A percentile compares a stretch with the other conserved stretches of the same genome.
These are phyloP conservation scores for Aquilaria sinensis DNA, from an alignment of 345 rosid species.

Conservation along the genomic window DNA sequence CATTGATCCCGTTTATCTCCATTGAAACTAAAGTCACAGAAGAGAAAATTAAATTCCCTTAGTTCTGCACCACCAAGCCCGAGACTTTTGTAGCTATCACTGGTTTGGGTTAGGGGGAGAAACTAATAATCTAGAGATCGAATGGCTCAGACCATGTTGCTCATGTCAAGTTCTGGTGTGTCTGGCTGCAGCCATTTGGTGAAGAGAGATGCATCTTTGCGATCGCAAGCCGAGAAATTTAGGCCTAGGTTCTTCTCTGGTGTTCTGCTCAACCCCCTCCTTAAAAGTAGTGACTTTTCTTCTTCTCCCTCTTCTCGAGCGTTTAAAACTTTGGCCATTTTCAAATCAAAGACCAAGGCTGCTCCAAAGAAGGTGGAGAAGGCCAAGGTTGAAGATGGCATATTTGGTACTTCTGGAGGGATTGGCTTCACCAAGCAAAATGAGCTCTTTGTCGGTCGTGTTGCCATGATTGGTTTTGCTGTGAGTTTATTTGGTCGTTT, in stretches of 20 bases:
- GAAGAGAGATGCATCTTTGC: slow-evolving; percentile 43
- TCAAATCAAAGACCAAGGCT: slow-evolving; percentile 85
- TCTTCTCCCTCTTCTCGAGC: slow-evolving; percentile 18
- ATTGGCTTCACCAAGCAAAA: slow-evolving; percentile 93
- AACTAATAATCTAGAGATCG: too few relatives aligned
- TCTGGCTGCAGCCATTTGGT: slow-evolving; percentile 33
- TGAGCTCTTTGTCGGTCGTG: slow-evolving; percentile 98
- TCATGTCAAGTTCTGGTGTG: slow-evolving; percentile 65
- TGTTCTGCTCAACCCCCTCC: slow-evolving; percentile 29
- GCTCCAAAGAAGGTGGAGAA: slow-evolving; percentile 54
- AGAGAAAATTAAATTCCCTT: not conserved
- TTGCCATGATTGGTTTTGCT: slow-evolving; percentile 97
- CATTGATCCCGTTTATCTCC: too few relatives aligned
- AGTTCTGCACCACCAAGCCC: not conserved
- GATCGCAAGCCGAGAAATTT: slow-evolving; percentile 41
- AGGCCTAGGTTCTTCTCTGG: slow-evolving; percentile 35
- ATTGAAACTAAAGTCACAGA: too few relatives aligned
- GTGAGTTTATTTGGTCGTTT: slow-evolving; percentile 29
- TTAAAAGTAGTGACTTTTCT: not conserved
- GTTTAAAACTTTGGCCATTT: slow-evolving; percentile 54
- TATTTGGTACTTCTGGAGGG: slow-evolving; percentile 95
- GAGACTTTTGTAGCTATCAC: too few relatives aligned
- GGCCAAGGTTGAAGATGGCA: slow-evolving; percentile 75
- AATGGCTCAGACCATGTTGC: slow-evolving; percentile 89
- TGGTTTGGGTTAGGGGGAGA: too few relatives aligned